Evolutionary conservation across 345 rosid species (phyloP).

Genomic region (Eucalyptus cloeziana): DNA sequence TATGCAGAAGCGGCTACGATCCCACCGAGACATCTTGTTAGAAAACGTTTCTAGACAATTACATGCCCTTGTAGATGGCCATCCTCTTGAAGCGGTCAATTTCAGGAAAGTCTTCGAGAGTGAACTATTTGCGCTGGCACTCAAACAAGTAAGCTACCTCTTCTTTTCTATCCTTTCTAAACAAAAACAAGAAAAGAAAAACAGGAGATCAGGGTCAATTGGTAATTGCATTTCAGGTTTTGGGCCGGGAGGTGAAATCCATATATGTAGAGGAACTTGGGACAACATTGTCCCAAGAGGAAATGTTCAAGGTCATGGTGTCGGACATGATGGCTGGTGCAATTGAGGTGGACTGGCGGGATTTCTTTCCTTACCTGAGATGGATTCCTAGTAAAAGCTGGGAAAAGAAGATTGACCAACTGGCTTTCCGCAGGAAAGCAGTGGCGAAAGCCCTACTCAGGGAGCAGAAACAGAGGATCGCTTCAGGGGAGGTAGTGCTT

Average conservation of each 20-base stretch:
- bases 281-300: slow-evolving; percentile 38
- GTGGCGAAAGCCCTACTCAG: slow-evolving; percentile 55
- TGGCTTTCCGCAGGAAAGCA: slow-evolving; percentile 41
- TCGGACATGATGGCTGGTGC: slow-evolving; percentile 79
- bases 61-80: slow-evolving; percentile 15
- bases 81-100: slow-evolving; percentile 37
- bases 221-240: slow-evolving; percentile 19
- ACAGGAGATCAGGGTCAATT: neutral
- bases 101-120: slow-evolving; percentile 65
- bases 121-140: slow-evolving; percentile 58
- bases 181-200: too few relatives aligned
- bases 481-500: slow-evolving; percentile 35
- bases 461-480: slow-evolving; percentile 34
- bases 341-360: slow-evolving; percentile 89
- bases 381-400: slow-evolving; percentile 69
- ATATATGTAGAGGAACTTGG: slow-evolving; percentile 56
- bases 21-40: slow-evolving; percentile 46
- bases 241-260: slow-evolving; percentile 56
- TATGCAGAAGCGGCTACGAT: slow-evolving; percentile 44
- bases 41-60: slow-evolving; percentile 33
- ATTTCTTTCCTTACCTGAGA: slow-evolving; percentile 76
- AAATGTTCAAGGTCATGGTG: slow-evolving; percentile 43
- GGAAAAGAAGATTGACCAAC: slow-evolving; percentile 35
- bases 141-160: slow-evolving; percentile 50
- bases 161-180: neutral